Conservation (phyloP, 257 asterid genomes). For the Agastache rugosa region DNA sequence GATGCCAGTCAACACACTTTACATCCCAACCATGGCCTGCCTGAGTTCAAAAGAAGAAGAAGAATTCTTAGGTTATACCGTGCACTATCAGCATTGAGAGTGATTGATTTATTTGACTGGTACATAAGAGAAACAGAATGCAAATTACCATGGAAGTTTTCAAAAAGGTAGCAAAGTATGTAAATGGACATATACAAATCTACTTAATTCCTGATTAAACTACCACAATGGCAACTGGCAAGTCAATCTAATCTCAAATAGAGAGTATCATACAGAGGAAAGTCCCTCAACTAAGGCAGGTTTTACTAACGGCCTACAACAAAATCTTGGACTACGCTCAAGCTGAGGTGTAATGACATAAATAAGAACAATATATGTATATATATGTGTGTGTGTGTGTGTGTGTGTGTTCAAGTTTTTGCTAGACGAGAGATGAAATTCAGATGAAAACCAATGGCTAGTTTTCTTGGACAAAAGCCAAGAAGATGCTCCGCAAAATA, state of each 20-base stretch:
- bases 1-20: slow-evolving; percentile 99
- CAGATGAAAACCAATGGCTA: neutral
- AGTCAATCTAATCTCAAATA: slow-evolving; percentile 13
- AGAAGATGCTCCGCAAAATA: neutral
- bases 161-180: slow-evolving; percentile 5
- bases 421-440: neutral
- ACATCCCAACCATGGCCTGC: slow-evolving; percentile 99
- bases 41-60: slow-evolving; percentile 84
- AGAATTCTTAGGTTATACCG: slow-evolving; percentile 61
- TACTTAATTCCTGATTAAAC: neutral
- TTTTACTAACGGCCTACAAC: neutral
- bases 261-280: slow-evolving; percentile 13
- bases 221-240: slow-evolving; percentile 10
- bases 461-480: slow-evolving; percentile 11
- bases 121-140: slow-evolving; percentile 1
- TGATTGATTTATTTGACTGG: neutral
- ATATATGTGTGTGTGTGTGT: too few relatives aligned
- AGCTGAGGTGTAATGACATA: too few relatives aligned
- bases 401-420: neutral
- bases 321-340: neutral
- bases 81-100: slow-evolving; percentile 25
- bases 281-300: neutral
- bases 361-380: too few relatives aligned
- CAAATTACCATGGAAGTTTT: slow-evolving; percentile 1
- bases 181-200: slow-evolving; percentile 5